Base-by-base conservation (phyloP, 441 rosid genomes). In the Metrosideros polymorpha region DNA sequence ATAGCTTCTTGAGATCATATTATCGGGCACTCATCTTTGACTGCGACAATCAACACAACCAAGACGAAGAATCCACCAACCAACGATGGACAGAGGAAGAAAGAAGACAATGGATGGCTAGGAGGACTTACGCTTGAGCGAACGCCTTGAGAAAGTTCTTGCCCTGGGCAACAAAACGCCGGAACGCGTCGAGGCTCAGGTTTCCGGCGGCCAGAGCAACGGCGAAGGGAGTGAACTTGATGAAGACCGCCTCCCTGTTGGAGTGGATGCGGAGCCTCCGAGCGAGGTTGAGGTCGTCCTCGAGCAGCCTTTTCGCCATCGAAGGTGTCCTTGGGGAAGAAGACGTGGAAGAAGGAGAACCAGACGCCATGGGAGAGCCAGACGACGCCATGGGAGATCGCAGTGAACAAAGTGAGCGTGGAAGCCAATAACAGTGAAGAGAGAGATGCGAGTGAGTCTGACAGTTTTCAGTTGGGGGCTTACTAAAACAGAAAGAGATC, bases 181-280 rank as follows among this genome's bases (percentile, higher is more conserved):
- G 57, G 55, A 93, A 91, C 35, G 87, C 12, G 18, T 86, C 82
- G 59, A 87, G 19, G 29, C 82, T 84, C 66, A 93, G 79, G 79
- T 56, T 85, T 5, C 93, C 94, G 25, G 94, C 85, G 9, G 92
- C 93, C 47, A 93, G 61, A 25, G 85, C 85, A 25, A 92, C 88
- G 52, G 90, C 87, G 89, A 91, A 93, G 15, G 94, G 93, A 87
- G 90, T 87, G 89, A 91, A 93, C 71, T 75, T 79, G 49, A 86
- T 89, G 30, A 87, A 89, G 35, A 89, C 75, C 27, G 85, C 86
- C 19, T 91, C 89, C 51, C 82, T 88, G 87, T 39, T 87, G 30
- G 85, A 92, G 86, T 93, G 90, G 57, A 59, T 89, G 92, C 92
- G 91, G 15, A 91, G 84, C 87, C 87, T 83, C 83, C 88, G 79